Evolutionary conservation across 495 filamentous ascomycete genomes (phyloP).

Genomic region (Aspergillus carlsbadensis): DNA sequence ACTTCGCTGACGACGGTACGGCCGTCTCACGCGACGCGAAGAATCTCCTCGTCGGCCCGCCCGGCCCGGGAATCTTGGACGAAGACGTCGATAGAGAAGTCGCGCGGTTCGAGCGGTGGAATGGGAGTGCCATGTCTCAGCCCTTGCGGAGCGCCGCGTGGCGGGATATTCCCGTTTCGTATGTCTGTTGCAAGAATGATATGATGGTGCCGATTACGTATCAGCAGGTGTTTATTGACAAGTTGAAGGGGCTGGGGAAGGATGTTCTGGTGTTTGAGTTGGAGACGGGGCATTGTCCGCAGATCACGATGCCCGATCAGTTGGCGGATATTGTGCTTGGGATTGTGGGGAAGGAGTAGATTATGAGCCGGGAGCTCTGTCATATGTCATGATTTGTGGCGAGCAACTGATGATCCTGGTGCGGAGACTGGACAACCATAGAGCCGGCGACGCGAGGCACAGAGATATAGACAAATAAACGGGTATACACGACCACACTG

Average conservation of each 20-base stretch:
- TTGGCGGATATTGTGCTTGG: conserved; percentile 6
- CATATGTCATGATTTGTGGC: too few species aligned
- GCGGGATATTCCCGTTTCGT: conserved; percentile 11
- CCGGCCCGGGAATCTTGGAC: background rate
- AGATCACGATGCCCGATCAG: conserved; percentile 3
- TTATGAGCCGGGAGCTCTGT: too few species aligned
- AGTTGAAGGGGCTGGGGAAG: background rate
- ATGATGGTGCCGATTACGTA: conserved; percentile 10
- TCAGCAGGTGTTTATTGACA: conserved; percentile 5
- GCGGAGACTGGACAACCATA: too few species aligned
- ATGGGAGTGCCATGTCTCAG: conserved; percentile 5
- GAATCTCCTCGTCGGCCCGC: background rate
- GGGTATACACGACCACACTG: too few species aligned
- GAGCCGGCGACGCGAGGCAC: too few species aligned
- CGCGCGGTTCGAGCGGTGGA: conserved; percentile 1
- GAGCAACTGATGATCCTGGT: too few species aligned
- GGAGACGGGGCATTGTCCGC: conserved; percentile 13
- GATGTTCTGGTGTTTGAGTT: conserved; percentile 2
- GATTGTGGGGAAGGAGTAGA: background rate
- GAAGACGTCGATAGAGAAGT: conserved; percentile 6
- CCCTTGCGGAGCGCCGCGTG: background rate
- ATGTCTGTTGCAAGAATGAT: conserved; percentile 3
- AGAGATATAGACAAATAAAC: too few species aligned
- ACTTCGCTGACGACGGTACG: conserved; percentile 4
- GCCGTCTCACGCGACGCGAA: background rate